Base-by-base conservation (phyloP, 495 filamentous ascomycete species). In the Aspergillus nidulans region DNA sequence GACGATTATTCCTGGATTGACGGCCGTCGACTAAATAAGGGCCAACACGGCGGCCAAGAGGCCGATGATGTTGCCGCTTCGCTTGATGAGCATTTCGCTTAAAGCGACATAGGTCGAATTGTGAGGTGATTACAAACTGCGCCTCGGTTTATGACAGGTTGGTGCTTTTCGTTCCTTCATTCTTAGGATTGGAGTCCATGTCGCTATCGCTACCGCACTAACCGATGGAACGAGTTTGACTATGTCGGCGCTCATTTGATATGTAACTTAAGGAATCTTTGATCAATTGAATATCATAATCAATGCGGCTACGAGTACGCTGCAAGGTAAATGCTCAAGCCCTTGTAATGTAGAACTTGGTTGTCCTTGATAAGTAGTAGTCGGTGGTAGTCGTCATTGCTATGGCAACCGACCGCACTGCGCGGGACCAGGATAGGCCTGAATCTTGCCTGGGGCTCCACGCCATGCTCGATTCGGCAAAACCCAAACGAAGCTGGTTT, bases 21-120 rank as follows among this genome's bases (percentile, higher is more conserved):
- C 28, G 63, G 56, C 7, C 34, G 32, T 3, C 57, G 52, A 28
- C 65, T 66, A 52, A 30, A 53, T 7, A 50, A 60, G 38, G 44
- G 46, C 21, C 12, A 45, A 18, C 55, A 62, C 9, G 58, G 44
- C 15, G 51, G 46, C 49, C 16, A 48, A 3, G 45, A 49, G 25
- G 42, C 55, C 3, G 67, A 74, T 44, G 15, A 67, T 10, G 66
- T 56, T 13, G 63, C 63, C 0, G 71, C 71, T 1, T 65, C 66
- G 47, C 63, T 61, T 23, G 58, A 65, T 7, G 67, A 73, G 30
- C 30, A 34, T 34, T 75, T 75, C 61, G 70, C 69, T 42, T 72
- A 71, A n/a, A 49, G 18, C 34, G 19, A 34, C 10, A 21, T 25
- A 2, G 2, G n/a, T n/a, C n/a, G 20, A 15, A 4, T 13, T 4